Evolutionary conservation across 768 basidiomycete species (phyloP), one percentile per base, ranked within the genome.

Genomic region (Podaxis carcinomalis): DNA sequence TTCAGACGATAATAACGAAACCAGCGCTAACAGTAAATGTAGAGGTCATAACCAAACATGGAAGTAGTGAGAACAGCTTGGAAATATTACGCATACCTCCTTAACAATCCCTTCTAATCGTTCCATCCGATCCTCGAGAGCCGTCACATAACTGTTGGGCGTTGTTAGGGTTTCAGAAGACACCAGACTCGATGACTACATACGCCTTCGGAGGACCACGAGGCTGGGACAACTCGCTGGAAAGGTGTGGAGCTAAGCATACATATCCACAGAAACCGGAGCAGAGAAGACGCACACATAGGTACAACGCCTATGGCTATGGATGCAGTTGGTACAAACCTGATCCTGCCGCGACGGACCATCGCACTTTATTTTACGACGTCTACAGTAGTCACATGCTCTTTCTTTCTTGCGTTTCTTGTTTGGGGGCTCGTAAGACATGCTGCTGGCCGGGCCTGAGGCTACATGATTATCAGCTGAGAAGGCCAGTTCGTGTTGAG

Each of bases 141-240:
- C 77, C 6, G 78, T 82, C 53, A 87, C 74, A 72, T 87, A 86
- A 35, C 84, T 87, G 50, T 19, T 21, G 49, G 51, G 13, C 13
- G 7, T 50, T 35, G 58, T 27, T 35, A 56, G 19, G 36, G 23
- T 46, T 44, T 36, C 1, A n/a, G 23, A 19, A 57, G 27, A 10
- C 36, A 28, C 39, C n/a, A 32, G 54, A 35, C 46, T 44, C 36
- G 35, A 25, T 50, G 39, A 49, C 19, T 13, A 78, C 86, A 66
- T 62, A 88, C 84, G 83, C 85, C 73, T 88, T 88, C 4, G 87
- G 83, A 23, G 87, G 87, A 0, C 85, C 85, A 57, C 87, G 78
- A 60, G 86, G 86, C 64, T 83, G 83, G 3, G 87, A 87, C 1
- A 75, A 76, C 69, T 87, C 86, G n/a, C 85, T 87, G 56, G 39